Conservation (phyloP, 768 basidiomycete genomes). For the Wakefieldia striispora region DNA sequence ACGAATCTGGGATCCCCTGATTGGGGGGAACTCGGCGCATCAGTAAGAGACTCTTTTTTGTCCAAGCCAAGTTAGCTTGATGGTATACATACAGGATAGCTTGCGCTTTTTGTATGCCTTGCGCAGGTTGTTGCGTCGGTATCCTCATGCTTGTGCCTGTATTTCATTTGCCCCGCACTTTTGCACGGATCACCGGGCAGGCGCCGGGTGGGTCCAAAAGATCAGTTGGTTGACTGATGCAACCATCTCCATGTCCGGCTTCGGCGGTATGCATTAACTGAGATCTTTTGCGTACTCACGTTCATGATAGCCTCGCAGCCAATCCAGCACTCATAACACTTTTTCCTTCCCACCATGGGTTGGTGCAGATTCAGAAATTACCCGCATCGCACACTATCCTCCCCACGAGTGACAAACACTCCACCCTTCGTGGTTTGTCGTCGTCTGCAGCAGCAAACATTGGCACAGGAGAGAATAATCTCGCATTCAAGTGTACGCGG, state of each 20-base stretch:
- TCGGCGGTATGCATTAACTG: slow-evolving; percentile 58
- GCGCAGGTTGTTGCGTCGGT: slow-evolving; percentile 53
- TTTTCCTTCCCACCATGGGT: slow-evolving; percentile 86
- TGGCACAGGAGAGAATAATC: slow-evolving; percentile 90
- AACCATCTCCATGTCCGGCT: slow-evolving; percentile 70
- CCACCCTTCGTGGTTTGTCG: slow-evolving; percentile 77
- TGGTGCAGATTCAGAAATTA: slow-evolving; percentile 73
- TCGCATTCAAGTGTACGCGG: slow-evolving; percentile 90
- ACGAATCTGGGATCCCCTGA: slow-evolving; percentile 57
- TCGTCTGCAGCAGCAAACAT: slow-evolving; percentile 48
- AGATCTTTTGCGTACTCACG: background rate
- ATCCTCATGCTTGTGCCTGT: slow-evolving; percentile 63
- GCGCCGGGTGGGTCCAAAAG: slow-evolving; percentile 71
- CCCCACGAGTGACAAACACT: slow-evolving; percentile 79
- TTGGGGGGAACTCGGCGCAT: slow-evolving; percentile 63
- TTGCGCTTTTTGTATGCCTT: slow-evolving; percentile 71
- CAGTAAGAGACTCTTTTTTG: slow-evolving; percentile 41
- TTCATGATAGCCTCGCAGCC: slow-evolving; percentile 40
- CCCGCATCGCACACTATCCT: slow-evolving; percentile 73
- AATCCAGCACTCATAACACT: slow-evolving; percentile 70
- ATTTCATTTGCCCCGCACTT: slow-evolving; percentile 64
- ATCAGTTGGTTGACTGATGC: slow-evolving; percentile 80
- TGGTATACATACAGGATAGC: slow-evolving; percentile 48
- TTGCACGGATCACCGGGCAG: slow-evolving; percentile 57
- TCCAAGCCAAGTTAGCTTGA: slow-evolving; percentile 2